Evolutionary conservation across 176 grass and related monocot genomes (phyloP).

Genomic region (Ananas comosus): DNA sequence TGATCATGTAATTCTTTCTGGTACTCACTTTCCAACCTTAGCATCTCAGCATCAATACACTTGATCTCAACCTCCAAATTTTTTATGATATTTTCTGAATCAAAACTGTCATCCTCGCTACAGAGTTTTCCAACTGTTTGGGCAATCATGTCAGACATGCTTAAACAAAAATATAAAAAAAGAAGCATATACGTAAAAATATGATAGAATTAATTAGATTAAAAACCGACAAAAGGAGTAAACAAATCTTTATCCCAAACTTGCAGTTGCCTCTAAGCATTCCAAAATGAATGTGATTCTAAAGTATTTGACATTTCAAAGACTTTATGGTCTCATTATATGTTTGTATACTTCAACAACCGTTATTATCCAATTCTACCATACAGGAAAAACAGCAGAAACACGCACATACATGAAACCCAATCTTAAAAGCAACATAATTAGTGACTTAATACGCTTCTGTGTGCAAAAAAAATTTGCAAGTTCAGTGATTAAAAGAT

Average conservation of each 20-base stretch:
- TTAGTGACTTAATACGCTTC: no score
- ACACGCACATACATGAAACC: not conserved
- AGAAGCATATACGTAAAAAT: not conserved
- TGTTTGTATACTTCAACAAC: not conserved
- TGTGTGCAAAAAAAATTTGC: no score
- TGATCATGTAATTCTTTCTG: slow-evolving; percentile 34
- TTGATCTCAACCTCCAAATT: slow-evolving; percentile 31
- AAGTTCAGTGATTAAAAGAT: no score
- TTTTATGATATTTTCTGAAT: slow-evolving; percentile 33
- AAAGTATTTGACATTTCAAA: not conserved
- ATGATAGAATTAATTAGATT: not conserved
- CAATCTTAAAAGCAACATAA: not conserved
- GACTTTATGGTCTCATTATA: slow-evolving; percentile 1
- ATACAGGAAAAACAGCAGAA: not conserved
- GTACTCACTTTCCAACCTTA: slow-evolving; percentile 45
- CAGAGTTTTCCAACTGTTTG: slow-evolving; percentile 23
- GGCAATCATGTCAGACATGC: slow-evolving; percentile 12
- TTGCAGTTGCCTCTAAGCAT: not conserved
- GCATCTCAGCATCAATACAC: slow-evolving; percentile 30
- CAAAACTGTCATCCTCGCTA: slow-evolving; percentile 3
- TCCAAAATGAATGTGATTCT: not conserved
- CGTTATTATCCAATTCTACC: not conserved
- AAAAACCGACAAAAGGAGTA: not conserved
- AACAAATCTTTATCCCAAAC: not conserved
- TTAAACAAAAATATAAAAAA: not conserved